Evolutionary conservation across 2,329 filamentous ascomycete species (phyloP).

Genomic region (Colletotrichum sp.): DNA sequence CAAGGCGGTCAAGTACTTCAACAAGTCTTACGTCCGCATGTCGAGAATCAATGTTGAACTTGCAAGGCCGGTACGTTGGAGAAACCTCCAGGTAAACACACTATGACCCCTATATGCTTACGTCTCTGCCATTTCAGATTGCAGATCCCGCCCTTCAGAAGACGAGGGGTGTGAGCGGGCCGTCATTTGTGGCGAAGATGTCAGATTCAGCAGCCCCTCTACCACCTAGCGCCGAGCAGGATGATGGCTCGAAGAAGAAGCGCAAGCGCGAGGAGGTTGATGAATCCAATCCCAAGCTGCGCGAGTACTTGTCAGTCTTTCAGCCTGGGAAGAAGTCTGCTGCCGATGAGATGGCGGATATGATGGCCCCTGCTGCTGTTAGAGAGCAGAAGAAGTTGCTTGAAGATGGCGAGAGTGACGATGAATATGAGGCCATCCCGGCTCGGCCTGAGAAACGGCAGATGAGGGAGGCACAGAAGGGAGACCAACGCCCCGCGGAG

Average conservation of each 20-base stretch:
- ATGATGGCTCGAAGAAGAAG: constrained; percentile 58
- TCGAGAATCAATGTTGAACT: constrained; percentile 91
- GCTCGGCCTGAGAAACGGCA: constrained; percentile 54
- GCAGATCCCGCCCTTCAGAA: constrained; percentile 46
- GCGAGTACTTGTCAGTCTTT: constrained; percentile 88
- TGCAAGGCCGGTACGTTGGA: constrained; percentile 64
- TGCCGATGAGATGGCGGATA: constrained; percentile 16
- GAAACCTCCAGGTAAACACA: not conserved
- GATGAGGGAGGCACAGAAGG: constrained; percentile 19
- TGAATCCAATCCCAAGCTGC: constrained; percentile 77
- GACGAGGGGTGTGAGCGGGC: constrained; percentile 16
- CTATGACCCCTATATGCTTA: not conserved
- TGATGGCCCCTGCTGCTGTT: constrained; percentile 12
- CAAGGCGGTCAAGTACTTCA: constrained; percentile 91
- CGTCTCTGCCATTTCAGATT: constrained; percentile 29
- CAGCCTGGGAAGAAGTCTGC: constrained; percentile 57
- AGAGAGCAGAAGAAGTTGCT: constrained; percentile 35
- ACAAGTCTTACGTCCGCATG: constrained; percentile 94
- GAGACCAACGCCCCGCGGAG: constrained; percentile 4
- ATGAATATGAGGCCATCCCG: constrained; percentile 75
- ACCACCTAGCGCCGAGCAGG: constrained; percentile 23
- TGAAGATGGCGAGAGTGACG: constrained; percentile 68
- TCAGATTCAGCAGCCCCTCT: constrained; percentile 17
- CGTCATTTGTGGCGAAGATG: not conserved
- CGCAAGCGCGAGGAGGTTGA: constrained; percentile 67